Base-by-base conservation (phyloP, 768 basidiomycete species). In the Ramaria sp. region DNA sequence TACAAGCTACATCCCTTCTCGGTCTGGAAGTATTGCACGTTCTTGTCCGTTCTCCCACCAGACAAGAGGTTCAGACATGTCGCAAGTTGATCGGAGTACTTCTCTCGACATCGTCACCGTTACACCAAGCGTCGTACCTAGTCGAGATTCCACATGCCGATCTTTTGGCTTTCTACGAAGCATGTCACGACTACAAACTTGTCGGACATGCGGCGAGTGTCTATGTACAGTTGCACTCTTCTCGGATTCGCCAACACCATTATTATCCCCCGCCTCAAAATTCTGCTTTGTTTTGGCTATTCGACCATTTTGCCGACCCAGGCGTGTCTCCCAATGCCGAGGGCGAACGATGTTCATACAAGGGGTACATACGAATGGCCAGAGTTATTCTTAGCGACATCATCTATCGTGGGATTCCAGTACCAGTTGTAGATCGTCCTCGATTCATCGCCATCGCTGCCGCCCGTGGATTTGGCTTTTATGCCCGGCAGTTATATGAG, bases 401-500 rank as follows among this genome's bases (percentile, higher is more conserved):
- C 53, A 73, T 79, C 3, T 72, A 76, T 1, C 70, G 76, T 2
- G 54, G 68, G 13, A 63, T 70, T 45, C 64, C 66, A 1, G 65
- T 88, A 45, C 75, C 77, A 1, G 60, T 71, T 3, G 63, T 72
- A 34, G 69, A 69, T 59, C 78, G 82, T n/a, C 73, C 76, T 3
- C 65, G 63, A 6, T 76, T 86, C 59, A 77, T 88, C 57, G 62
- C 72, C 0, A 59, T 73, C 17, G 60, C 69, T 7, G 83, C 82
- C 0, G 61, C 66, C 24, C 65, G 68, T 22, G 81, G 83, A 7
- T 76, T 80, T 47, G 73, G 75, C 4, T 65, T 60, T 5, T 65
- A 74, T 15, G 78, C 83, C 20, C 73, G 82, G 19, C 61, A 64
- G 7, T 72, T 88, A 17, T 88, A 83, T 81, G 76, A 79, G 60